phyloP scores from a whole-genome alignment of 495 filamentous ascomycete species.

The Mytilinidion resinicola region DNA sequence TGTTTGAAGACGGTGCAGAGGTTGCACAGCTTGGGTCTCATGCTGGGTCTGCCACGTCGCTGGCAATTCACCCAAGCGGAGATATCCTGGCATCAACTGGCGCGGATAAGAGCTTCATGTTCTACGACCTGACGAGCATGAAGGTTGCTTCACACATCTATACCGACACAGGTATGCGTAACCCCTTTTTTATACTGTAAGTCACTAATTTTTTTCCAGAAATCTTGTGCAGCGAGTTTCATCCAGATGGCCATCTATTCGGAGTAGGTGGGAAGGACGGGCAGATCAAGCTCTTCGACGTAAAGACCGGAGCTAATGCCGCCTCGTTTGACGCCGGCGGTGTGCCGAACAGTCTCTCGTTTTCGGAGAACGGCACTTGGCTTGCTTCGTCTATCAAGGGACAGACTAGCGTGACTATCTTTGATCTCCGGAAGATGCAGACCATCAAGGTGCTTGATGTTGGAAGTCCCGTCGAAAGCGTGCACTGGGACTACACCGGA shows the following conservation, averaged over 20 bases:
- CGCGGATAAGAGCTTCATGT: slow-evolving; percentile 84
- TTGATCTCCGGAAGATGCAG: slow-evolving; percentile 80
- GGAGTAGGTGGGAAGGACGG: slow-evolving; percentile 70
- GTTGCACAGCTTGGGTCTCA: slow-evolving; percentile 64
- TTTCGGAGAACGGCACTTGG: slow-evolving; percentile 98
- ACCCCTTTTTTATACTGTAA: slow-evolving; percentile 1
- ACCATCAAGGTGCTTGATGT: slow-evolving; percentile 75
- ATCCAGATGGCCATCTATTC: slow-evolving; percentile 93
- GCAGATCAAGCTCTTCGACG: slow-evolving; percentile 79
- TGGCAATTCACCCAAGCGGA: slow-evolving; percentile 78
- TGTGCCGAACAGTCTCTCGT: slow-evolving; percentile 66
- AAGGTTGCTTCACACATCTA: slow-evolving; percentile 68
- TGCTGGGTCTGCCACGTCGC: slow-evolving; percentile 67
- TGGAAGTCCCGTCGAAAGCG: slow-evolving; percentile 61
- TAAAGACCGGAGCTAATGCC: slow-evolving; percentile 62
- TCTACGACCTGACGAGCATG: slow-evolving; percentile 71
- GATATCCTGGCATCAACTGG: slow-evolving; percentile 84
- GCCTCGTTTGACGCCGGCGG: slow-evolving; percentile 62
- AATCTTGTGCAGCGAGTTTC: slow-evolving; percentile 74
- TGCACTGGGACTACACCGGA: slow-evolving; percentile 90
- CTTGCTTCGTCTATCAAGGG: slow-evolving; percentile 71
- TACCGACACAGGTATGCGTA: slow-evolving; percentile 67
- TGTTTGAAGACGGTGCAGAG: slow-evolving; percentile 61
- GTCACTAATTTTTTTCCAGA: slow-evolving; percentile 45
- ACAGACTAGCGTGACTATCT: slow-evolving; percentile 71